Evolutionary conservation across 805 yeast species (phyloP), one percentile per base, ranked within the genome.

Genomic region (Saccharomyces eubayanus): DNA sequence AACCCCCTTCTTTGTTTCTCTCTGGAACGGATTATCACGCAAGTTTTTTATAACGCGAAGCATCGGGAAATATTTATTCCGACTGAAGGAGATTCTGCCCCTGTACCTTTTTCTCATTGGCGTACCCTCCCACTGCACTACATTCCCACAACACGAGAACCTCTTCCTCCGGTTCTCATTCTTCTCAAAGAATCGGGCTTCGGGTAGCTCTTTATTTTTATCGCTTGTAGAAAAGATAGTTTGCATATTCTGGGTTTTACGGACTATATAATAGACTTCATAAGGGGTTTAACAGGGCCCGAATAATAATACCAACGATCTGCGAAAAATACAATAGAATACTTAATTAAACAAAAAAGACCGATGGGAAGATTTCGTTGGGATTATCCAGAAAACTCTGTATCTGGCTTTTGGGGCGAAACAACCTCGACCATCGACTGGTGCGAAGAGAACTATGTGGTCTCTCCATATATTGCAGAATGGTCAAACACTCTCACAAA

Each of bases 401-500:
- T 64, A 16, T 53, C 68, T 14, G 90, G 89, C 0, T 83, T 69
- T 67, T 88, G 96, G 96, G 92, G 92, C 0, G 72, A 74, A 5
- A 85, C 86, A 4, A 89, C 97, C 0, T 80, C 96, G 36, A 92
- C 98, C 14, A 92, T 92, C 46, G 97, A 91, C 67, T 91, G 97
- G 97, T 91, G 98, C 70, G 98, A 91, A 64, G 97, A 91, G 69
- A 91, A 91, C 72, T 91, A 91, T 66, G 90, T 89, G 16, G 86
- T 90, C 1, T 79, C 92, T 11, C 79, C 79, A 12, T 92, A 87
- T 64, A 76, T 92, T 50, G 97, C 97, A 3, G 98, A 92, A 67
- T 85, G 88, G 50, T 77, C 90, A 55, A 92, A 92, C 67, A 87
- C 97, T 2, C 64, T 82, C 31, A 89, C 98, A 47, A 92, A 92